Conservation (phyloP, 1,284 basidiomycete species). For the Tylopilus orsonianus region DNA sequence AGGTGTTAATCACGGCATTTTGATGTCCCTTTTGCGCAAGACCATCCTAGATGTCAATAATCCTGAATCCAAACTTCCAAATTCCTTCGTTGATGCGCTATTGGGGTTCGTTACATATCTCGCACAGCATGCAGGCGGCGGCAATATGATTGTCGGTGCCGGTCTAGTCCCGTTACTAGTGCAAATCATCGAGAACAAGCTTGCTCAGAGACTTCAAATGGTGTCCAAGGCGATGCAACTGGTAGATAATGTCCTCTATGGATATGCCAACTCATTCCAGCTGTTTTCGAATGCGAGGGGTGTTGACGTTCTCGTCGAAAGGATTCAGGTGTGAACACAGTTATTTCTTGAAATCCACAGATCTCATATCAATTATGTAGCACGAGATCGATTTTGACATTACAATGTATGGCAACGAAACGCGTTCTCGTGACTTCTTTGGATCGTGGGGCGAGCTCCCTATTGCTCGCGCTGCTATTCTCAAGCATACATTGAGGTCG, state of each 20-base stretch:
- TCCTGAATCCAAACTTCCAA: constrained; percentile 64
- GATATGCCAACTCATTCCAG: constrained; percentile 84
- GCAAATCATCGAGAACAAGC: constrained; percentile 80
- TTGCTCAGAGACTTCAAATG: constrained; percentile 65
- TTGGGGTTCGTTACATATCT: constrained; percentile 88
- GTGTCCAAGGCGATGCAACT: constrained; percentile 90
- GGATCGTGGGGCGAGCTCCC: constrained; percentile 63
- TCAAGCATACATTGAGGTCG: constrained; percentile 92
- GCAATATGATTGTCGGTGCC: constrained; percentile 96
- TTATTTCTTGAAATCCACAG: background rate
- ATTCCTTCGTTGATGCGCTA: constrained; percentile 84
- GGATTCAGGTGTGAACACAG: constrained; percentile 69
- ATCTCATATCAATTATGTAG: constrained; percentile 38
- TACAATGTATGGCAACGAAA: constrained; percentile 48
- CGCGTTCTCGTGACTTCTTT: constrained; percentile 48
- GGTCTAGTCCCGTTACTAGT: constrained; percentile 89
- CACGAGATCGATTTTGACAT: constrained; percentile 73
- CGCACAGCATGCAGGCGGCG: constrained; percentile 80
- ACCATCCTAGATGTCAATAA: constrained; percentile 71
- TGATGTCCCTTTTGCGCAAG: constrained; percentile 86
- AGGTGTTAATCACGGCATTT: constrained; percentile 92
- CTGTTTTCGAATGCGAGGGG: constrained; percentile 87
- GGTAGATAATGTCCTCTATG: constrained; percentile 91
- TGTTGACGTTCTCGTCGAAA: constrained; percentile 80
- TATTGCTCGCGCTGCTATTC: constrained; percentile 65